phyloP scores from a whole-genome alignment of 768 basidiomycete genomes.

The Chalciporus sphaerocephalus region DNA sequence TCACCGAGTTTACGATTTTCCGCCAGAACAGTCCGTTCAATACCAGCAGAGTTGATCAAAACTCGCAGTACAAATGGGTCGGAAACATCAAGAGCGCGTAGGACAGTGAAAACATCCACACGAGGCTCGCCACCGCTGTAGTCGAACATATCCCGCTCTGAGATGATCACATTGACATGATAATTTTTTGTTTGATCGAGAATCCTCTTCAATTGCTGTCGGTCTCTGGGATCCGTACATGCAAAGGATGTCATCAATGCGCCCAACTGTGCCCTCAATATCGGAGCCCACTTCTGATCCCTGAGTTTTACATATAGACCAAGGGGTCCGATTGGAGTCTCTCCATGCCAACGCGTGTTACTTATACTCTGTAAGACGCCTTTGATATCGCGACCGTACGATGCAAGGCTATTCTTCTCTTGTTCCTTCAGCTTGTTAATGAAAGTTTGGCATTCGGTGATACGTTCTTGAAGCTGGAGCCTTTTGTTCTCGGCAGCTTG shows the following conservation, averaged over 20 bases:
- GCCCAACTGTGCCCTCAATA: slow-evolving; percentile 64
- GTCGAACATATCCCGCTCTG: slow-evolving; percentile 76
- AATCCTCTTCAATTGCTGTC: slow-evolving; percentile 50
- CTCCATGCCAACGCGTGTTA: slow-evolving; percentile 56
- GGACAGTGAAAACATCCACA: slow-evolving; percentile 58
- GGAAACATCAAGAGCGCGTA: slow-evolving; percentile 78
- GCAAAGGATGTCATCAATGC: slow-evolving; percentile 62
- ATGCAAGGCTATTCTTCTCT: slow-evolving; percentile 54
- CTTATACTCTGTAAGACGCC: slow-evolving; percentile 51
- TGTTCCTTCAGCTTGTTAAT: slow-evolving; percentile 46
- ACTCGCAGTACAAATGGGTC: slow-evolving; percentile 74
- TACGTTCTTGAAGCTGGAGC: slow-evolving; percentile 34
- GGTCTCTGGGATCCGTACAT: slow-evolving; percentile 67
- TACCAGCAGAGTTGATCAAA: slow-evolving; percentile 66
- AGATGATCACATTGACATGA: slow-evolving; percentile 54
- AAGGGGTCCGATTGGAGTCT: slow-evolving; percentile 71
- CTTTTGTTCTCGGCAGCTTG: slow-evolving; percentile 31
- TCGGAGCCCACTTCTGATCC: slow-evolving; percentile 59
- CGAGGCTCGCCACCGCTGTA: slow-evolving; percentile 71
- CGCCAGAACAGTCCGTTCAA: slow-evolving; percentile 72
- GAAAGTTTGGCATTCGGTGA: slow-evolving; percentile 46
- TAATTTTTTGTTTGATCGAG: slow-evolving; percentile 61
- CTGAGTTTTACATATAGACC: slow-evolving; percentile 73
- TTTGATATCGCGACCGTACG: slow-evolving; percentile 63
- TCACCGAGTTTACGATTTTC: slow-evolving; percentile 62